Evolutionary conservation across 306 rosid genomes (phyloP), one percentile per base, ranked within the genome.

Genomic region (Trifolium fragiferum): DNA sequence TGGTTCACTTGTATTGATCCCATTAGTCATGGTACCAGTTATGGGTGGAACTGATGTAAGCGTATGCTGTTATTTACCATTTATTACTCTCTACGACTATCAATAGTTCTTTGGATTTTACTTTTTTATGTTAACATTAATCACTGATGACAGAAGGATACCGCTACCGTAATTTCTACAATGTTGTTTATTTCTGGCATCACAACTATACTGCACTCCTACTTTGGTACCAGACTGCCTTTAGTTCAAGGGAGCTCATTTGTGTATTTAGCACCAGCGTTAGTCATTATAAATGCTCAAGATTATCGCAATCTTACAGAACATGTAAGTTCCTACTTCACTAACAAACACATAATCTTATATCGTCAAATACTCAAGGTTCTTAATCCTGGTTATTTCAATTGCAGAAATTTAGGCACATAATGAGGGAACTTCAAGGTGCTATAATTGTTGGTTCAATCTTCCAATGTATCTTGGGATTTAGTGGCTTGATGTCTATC

Each of bases 1-100:
- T 23, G 98, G 98, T 58, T 94, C 98, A 41, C 93, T 94, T 72
- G 82, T 94, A 64, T 87, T 94, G 82, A 81, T 94, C 49, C 98
- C 98, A 60, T 75, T 88, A 73, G 86, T 94, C 81, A 94, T 91
- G 74, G 92, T 94, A 70, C 97, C 98, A 5, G 85, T 88, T 69
- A 91, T 91, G 97, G 96, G 96, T 33, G 98, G 98, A 86, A 88
- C 94, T 43, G 96, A 89, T 82, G 98, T 94, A 88, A 89, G 97
- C 74, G 32, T 78, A 58, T 73, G 55, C 50, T 79, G 4, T 74
- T 65, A 23, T 61, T 41, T 69, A 20, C 21, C 4, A 60, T 30
- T 33, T 73, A 64, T 72, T 76, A 68, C 51, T 76, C 77, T 68
- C 59, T 61, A 30, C 27, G 63, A 64, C 47, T 78, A 33, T 79